Base-by-base conservation (phyloP, 768 basidiomycete species). In the Boletus patriciae region DNA sequence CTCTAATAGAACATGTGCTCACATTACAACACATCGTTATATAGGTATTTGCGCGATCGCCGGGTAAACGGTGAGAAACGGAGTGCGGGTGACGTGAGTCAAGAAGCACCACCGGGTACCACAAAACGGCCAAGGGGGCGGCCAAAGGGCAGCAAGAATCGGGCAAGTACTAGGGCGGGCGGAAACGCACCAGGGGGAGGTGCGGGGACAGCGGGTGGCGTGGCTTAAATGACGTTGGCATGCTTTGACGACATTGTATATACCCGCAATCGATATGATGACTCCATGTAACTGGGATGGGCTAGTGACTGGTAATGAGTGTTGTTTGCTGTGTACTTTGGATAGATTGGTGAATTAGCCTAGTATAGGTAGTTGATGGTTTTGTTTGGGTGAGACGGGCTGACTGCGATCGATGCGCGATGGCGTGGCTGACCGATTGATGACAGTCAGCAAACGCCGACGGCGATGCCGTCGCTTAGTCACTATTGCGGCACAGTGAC, bases 61-160 rank as follows among this genome's bases (percentile, higher is more conserved):
- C 76, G 86, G 53, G 71, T 85, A 25, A 79, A 78, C 51, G 85
- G 83, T 13, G 67, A 72, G 59, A 76, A 73, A 45, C 69, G 75
- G 36, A 67, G 50, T 47, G 60, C 54, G 31, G 50, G 58, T 57
- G 67, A 62, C 43, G 61, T 59, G 59, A 68, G 47, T 44, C 58
- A 57, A 73, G 78, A 68, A 67, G 74, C 40, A 18, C 50, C 67
- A 6, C 27, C 61, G 37, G 58, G 64, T 1, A 60, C 69, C 15
- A 62, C 67, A 8, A 88, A 87, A 59, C 71, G 85, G 15, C 83
- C 86, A 0, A 75, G 87, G 42, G 87, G 87, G 27, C 73, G 87
- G 10, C 87, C 87, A 34, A 86, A 84, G 63, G 87, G 87, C 3
- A 89, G 87, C 67, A 87, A 85, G 70, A 88, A 87, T 31, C 69